Conservation (phyloP, 73 alveolate species). For the Paramecium sexaurelia region DNA sequence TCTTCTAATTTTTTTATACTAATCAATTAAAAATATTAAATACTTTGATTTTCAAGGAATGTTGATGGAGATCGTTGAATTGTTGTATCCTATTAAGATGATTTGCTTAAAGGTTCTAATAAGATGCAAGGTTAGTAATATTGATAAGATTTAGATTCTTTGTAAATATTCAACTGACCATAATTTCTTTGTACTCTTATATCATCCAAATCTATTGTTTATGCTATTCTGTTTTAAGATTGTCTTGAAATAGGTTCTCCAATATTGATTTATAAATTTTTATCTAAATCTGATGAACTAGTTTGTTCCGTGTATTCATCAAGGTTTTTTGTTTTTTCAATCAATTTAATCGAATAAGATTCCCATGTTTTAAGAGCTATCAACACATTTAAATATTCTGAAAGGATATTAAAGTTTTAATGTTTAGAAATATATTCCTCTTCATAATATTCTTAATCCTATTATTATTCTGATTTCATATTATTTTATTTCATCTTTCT, state of each 20-base stretch:
- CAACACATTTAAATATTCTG: constrained; percentile 18
- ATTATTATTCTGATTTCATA: neutral
- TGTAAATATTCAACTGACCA: neutral
- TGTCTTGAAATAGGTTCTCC: neutral
- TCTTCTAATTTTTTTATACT: neutral
- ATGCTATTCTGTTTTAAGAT: neutral
- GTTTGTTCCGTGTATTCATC: constrained; percentile 13
- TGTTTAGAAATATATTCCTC: neutral
- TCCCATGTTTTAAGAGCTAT: constrained; percentile 38
- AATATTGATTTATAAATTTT: neutral
- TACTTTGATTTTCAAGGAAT: neutral
- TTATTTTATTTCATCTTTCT: neutral
- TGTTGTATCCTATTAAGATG: neutral
- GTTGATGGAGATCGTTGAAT: neutral
- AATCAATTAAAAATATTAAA: neutral
- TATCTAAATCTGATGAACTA: neutral
- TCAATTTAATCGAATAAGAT: neutral
- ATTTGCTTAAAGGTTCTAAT: neutral
- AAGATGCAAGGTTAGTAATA: neutral
- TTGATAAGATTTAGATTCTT: neutral
- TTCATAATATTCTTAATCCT: neutral
- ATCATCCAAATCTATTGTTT: neutral
- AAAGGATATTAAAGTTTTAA: constrained; percentile 29
- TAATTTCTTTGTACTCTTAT: neutral
- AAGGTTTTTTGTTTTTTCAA: constrained; percentile 2